Evolutionary conservation across 495 filamentous ascomycete species (phyloP), one percentile per base, ranked within the genome.

Genomic region (Opeltia flavorubescens): DNA sequence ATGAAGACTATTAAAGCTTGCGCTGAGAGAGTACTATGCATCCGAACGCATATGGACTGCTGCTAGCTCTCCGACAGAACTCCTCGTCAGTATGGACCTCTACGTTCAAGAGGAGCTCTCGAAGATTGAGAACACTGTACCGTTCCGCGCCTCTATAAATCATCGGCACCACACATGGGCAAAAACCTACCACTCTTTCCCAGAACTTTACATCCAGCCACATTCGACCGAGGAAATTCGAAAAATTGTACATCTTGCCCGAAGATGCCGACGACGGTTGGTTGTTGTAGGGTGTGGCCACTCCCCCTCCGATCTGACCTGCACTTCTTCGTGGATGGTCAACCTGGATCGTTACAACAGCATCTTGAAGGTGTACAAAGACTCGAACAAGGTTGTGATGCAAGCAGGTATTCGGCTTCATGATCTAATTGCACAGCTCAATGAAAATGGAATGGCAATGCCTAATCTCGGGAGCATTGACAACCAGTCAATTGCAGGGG

Each of bases 81-180:
- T n/a, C n/a, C n/a, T n/a, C n/a, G n/a, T n/a, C 38, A 25, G 17
- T 15, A 72, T 76, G 70, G 69, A 76, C 60, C 62, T 66, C 41
- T 54, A 59, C 38, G 58, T 78, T 40, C 44, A 63, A 48, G 62
- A 55, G 31, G 76, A 83, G 63, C 64, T 80, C 42, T 65, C 68
- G 23, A 68, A 61, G 51, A 66, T 77, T 56, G 68, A 78, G 57
- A 67, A 73, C 50, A 59, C 61, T 43, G 60, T 87, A 23, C 81
- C 86, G 24, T 95, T 95, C 69, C 84, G 80, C 62, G 81, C 84
- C 3, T 69, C 72, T 41, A 62, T 67, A 47, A 64, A 73, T 26
- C 77, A 95, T 63, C 64, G 75, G 29, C 91, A 98, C 69, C 80
- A 83, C 56, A 98, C 93, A n/a, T 98, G 91, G 91, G 91, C 93